A percentile compares a stretch with the other conserved stretches of the same genome.
Evolutionary conservation across 495 filamentous ascomycete species (phyloP).

Genomic region (Aspergillus carlsbadensis): DNA sequence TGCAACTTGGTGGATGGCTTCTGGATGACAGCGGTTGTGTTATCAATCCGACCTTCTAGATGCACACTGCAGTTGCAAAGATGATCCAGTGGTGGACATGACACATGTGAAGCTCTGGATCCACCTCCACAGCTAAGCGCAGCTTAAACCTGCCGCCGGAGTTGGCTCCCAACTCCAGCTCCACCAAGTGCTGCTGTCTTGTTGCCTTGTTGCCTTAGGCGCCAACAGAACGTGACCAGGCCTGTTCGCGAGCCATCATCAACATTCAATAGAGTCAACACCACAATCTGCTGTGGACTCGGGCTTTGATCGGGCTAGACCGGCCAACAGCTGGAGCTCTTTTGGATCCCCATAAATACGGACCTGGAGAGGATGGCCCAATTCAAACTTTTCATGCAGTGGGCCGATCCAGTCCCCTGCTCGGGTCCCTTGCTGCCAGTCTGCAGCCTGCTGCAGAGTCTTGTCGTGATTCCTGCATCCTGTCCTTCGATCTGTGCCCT

Average conservation of each 20-base stretch:
- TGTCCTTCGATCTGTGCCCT: not conserved
- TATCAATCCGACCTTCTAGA: not conserved
- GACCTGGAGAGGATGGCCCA: not conserved
- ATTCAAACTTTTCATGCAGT: conserved; percentile 8
- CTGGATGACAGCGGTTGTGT: not conserved
- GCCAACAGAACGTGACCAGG: not conserved
- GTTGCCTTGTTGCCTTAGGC: conserved; percentile 8
- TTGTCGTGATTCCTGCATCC: not conserved
- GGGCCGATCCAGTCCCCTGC: not conserved
- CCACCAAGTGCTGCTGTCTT: not conserved
- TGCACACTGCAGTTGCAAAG: too few species aligned
- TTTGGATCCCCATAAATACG: not conserved
- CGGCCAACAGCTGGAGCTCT: too few species aligned
- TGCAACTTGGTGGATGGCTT: not conserved
- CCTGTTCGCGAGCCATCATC: not conserved
- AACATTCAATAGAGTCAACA: too few species aligned
- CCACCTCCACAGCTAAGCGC: too few species aligned
- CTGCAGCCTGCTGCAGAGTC: not conserved
- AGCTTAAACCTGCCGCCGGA: too few species aligned
- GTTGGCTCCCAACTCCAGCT: not conserved
- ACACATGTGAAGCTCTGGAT: too few species aligned
- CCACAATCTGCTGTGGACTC: not conserved
- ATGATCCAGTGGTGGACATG: too few species aligned
- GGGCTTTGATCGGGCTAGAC: too few species aligned
- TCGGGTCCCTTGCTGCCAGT: not conserved